Base-by-base conservation (phyloP, 306 rosid genomes). In the Lupinus albus region DNA sequence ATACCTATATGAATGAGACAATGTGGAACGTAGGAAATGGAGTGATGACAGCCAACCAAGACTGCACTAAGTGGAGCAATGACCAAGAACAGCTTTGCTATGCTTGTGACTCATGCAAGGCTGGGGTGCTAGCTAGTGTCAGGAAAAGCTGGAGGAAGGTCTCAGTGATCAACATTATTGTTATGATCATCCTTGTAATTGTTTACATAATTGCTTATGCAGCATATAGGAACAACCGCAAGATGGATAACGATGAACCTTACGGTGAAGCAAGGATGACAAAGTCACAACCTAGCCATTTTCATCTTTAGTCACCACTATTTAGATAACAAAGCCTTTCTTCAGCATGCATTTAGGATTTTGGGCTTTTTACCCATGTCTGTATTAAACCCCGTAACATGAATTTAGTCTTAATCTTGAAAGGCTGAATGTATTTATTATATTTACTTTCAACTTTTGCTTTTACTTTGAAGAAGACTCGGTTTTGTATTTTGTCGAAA, bases 71-170 rank as follows among this genome's bases (percentile, higher is more conserved):
- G 44, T 94, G 99, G 99, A 90, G 49, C 81, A 90, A 94, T 56
- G 92, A 85, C 53, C 99, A 90, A 64, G 14, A 16, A 4, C 81
- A 11, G 11, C 92, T 94, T 1, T 94, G 99, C 70, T 94, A 88
- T 71, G 50, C 44, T 1, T 94, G 99, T 32, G 76, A 85, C 74
- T 90, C 99, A 8, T 94, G 99, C 82, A 88, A 78, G 63, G 99
- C 99, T 11, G 97, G 92, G 30, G 92, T 90, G 6, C 80, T 94
- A n/a, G 97, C 87, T 12, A 94, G 84, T 82, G 67, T 94, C 58
- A 88, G 68, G 84, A 83, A 83, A 75, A 94, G 97, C 74, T 94
- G 99, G 99, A 80, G 99, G 61, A 90, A 85, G 81, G 97, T 86
- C 16, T 94, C 99, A 0, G 87, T 94, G 45, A 75, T 94, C 73